Conservation (phyloP, 148 eudicot genomes). For the Vaccinium vitisidaea region DNA sequence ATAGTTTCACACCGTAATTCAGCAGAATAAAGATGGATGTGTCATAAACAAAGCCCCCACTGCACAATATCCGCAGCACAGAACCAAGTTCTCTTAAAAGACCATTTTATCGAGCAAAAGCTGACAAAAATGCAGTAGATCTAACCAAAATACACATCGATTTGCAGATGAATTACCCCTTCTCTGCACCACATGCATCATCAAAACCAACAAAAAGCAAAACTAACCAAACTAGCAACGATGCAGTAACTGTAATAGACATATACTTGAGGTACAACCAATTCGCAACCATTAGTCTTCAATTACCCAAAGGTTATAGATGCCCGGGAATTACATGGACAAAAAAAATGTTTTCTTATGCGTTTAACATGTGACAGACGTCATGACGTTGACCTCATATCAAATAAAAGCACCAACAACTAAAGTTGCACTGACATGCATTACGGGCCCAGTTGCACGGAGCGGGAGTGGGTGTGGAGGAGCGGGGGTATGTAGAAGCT, state of each 20-base stretch:
- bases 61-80: not conserved
- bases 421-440: constrained; percentile 10
- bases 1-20: not conserved
- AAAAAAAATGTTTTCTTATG: not conserved
- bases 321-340: not conserved
- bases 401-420: not conserved
- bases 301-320: not conserved
- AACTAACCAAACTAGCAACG: not conserved
- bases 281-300: not conserved
- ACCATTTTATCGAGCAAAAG: not conserved
- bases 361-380: not conserved
- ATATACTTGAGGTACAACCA: not conserved
- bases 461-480: too few species aligned
- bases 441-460: too few species aligned
- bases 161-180: not conserved
- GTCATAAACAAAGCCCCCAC: not conserved
- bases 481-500: too few species aligned
- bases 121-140: not conserved
- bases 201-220: not conserved
- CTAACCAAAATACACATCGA: not conserved
- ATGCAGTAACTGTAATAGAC: not conserved
- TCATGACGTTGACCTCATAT: not conserved
- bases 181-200: not conserved
- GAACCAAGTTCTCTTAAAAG: not conserved
- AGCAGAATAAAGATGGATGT: not conserved